Base-by-base conservation (phyloP, 495 filamentous ascomycete species). In the Talaromyces liani region DNA sequence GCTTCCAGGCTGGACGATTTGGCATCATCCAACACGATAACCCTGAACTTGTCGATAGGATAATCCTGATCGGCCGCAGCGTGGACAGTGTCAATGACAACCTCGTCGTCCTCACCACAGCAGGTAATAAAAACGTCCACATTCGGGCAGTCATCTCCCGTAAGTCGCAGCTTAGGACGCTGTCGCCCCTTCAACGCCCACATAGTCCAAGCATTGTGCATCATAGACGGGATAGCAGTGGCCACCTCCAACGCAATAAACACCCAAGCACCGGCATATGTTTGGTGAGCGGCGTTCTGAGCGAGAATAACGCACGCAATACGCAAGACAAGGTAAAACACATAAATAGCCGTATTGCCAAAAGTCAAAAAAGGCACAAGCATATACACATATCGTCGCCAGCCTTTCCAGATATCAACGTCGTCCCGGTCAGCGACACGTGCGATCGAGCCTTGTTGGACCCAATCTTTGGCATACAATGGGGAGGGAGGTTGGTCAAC, bases 1-100 rank as follows among this genome's bases (percentile, higher is more conserved):
- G 68, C 66, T 61, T 75, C 68, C 4, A 84, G 65, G 6, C 72
- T 71, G 0, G 66, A 64, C 12, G 73, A 76, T 29, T 70, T 68
- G 24, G 68, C 81, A 63, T 86, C 83, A 60, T 86, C 83, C n/a
- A 79, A 66, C 4, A 85, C 69, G 27, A 84, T 73, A 3, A 85
- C 73, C 29, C 82, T 69, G 65, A 82, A 82, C 3, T 68, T 69
- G 59, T 83, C 71, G 29, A 24, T 55, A 0, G 83, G 83, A 65
- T 84, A 86, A 64, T 85, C 81, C 49, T 79, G 66, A 27, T 74
- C 70, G 45, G 69, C 69, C 2, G 82, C 78, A 25, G 79, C 83
- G 31, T 74, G 70, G 5, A 77, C 71, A 2, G 83, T 86, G 65
- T 85, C 80, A 2, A 84, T 64, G n/a, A 85, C 73, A 5, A 85